These are phyloP conservation scores for Seiridium unicorne DNA, from an alignment of 2,329 filamentous ascomycete species.

Conservation along the genomic window DNA sequence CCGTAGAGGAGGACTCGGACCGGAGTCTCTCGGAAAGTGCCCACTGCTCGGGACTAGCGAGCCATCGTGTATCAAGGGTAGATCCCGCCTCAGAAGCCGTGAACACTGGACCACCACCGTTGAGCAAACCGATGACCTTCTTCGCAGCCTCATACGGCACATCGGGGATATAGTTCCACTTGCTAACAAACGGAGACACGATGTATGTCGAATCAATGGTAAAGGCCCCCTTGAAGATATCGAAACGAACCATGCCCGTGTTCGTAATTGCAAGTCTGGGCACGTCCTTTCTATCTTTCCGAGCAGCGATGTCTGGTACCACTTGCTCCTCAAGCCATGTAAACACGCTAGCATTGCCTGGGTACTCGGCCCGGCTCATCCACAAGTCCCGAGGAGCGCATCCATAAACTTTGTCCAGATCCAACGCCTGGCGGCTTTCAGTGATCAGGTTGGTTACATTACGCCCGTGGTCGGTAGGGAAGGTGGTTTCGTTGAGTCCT, in stretches of 20 bases:
- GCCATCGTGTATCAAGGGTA: conserved; percentile 40
- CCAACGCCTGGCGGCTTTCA: conserved; percentile 65
- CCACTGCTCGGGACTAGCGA: conserved; percentile 50
- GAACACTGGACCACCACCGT: conserved; percentile 52
- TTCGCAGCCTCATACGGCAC: conserved; percentile 77
- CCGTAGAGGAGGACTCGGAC: not conserved
- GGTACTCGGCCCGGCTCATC: conserved; percentile 77
- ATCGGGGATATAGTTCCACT: conserved; percentile 73
- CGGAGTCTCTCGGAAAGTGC: not conserved
- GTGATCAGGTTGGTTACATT: conserved; percentile 71
- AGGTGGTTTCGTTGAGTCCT: conserved; percentile 66
- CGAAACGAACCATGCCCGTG: conserved; percentile 89
- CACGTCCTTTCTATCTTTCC: conserved; percentile 54
- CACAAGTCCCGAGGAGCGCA: conserved; percentile 80
- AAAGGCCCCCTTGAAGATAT: conserved; percentile 90
- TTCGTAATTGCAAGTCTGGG: conserved; percentile 77
- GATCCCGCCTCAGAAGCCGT: conserved; percentile 14
- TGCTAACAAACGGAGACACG: conserved; percentile 83
- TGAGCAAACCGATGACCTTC: conserved; percentile 62
- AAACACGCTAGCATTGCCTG: conserved; percentile 73
- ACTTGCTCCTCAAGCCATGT: conserved; percentile 76
- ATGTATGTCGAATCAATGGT: conserved; percentile 85
- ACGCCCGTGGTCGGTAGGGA: conserved; percentile 72
- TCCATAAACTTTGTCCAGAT: conserved; percentile 74
- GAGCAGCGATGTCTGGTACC: conserved; percentile 64